phyloP scores from a whole-genome alignment of 192 early-diverging fungal species.

The Podila minutissima region DNA sequence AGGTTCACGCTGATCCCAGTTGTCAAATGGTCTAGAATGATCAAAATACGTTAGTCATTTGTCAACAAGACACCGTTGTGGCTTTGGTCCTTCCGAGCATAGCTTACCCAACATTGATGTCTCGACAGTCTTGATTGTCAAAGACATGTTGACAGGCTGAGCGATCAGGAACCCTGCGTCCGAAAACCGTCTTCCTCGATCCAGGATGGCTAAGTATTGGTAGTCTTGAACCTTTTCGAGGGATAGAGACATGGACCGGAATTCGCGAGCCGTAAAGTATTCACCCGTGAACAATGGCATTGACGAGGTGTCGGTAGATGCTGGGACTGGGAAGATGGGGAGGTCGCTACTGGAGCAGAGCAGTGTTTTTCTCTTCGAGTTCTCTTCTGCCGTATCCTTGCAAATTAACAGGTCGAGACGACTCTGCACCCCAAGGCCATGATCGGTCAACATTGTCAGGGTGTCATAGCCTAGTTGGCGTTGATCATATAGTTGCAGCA shows the following conservation, averaged over 20 bases:
- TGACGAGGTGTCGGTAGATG: constrained; percentile 14
- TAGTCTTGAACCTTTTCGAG: constrained; percentile 12
- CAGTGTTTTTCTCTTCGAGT: neutral
- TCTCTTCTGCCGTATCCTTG: constrained; percentile 19
- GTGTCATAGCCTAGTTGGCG: constrained; percentile 25
- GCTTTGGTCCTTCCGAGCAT: neutral
- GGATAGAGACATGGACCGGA: constrained; percentile 14
- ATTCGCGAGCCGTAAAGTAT: constrained; percentile 30
- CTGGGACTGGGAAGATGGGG: constrained; percentile 14
- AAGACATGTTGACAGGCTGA: constrained; percentile 43
- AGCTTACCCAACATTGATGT: constrained; percentile 53
- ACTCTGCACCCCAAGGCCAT: constrained; percentile 26
- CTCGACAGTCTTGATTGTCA: constrained; percentile 23
- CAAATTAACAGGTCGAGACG: constrained; percentile 56
- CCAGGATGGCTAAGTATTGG: constrained; percentile 45
- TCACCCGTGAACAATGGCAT: constrained; percentile 27
- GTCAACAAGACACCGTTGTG: neutral
- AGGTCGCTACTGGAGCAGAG: constrained; percentile 10
- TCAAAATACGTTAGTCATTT: constrained; percentile 13
- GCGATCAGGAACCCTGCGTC: constrained; percentile 53
- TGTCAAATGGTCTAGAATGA: constrained; percentile 22
- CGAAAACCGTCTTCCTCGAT: constrained; percentile 28
- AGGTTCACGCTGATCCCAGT: constrained; percentile 24
- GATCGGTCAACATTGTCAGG: constrained; percentile 53
- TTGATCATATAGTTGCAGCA: constrained; percentile 45